Base-by-base conservation (phyloP, 2,329 filamentous ascomycete genomes). In the Torrubiellomyces zombiae region DNA sequence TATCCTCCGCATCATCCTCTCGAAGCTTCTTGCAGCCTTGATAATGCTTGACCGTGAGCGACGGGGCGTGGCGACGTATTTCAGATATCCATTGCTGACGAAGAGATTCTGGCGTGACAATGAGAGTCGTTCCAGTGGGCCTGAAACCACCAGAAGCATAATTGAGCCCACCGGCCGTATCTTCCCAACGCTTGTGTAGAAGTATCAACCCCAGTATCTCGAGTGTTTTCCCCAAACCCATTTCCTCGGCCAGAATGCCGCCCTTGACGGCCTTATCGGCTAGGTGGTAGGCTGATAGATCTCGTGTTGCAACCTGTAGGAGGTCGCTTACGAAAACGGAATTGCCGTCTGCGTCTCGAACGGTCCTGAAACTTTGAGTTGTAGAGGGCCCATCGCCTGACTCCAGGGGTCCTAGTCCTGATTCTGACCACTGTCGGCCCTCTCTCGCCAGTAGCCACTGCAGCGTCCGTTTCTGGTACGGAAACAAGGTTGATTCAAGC, bases 221-320 rank as follows among this genome's bases (percentile, higher is more conserved):
- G 3, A 85, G 57, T 0, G 79, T 86, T 45, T 86, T 86, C 2
- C 79, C 79, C 1, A 86, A 54, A 0, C 79, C 79, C 79, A 86
- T 86, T 45, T 86, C 79, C 40, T 86, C 79, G 0, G 76, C 71
- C 5, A 86, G 52, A 23, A 82, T 73, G 1, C 77, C 77, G 9
- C 70, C 67, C 22, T 48, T 59, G 8, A 67, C 29, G 1, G 37
- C 34, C n/a, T 44, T 41, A 25, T 65, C 50, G 13, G 45, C 30
- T 21, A 51, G 42, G 17, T 47, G 44, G 27, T 68, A 69, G 3
- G 50, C 38, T 0, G 41, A 31, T 7, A 55, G 31, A 38, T 75
- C 57, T 18, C 53, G 52, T 1, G 67, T 60, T 4, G 72, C 54
- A 9, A 68, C 48, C 14, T 74, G 68, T 25, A 75, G 67, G 1